Evolutionary conservation across 2,329 filamentous ascomycete genomes (phyloP).

Genomic region (Sclerotinia trifoliorum): DNA sequence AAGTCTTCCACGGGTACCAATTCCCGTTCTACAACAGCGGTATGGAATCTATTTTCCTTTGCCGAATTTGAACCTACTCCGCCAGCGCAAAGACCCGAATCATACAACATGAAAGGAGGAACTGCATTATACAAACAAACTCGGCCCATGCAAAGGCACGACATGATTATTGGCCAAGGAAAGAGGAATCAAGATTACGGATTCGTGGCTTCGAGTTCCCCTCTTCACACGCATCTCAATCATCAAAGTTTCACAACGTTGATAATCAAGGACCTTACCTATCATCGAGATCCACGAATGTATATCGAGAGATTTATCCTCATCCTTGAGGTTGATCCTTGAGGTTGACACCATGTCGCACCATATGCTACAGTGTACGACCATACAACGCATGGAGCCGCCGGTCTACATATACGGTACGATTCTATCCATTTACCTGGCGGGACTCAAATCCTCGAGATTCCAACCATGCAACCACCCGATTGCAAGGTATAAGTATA

Average conservation of each 20-base stretch:
- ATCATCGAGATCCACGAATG: constrained; percentile 22
- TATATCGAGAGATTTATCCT: not conserved
- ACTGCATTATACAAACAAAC: constrained; percentile 16
- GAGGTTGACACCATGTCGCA: constrained; percentile 12
- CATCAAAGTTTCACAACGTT: constrained; percentile 4
- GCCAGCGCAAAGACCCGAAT: constrained; percentile 16
- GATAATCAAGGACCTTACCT: constrained; percentile 5
- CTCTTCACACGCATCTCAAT: constrained; percentile 3
- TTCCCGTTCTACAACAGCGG: constrained; percentile 14
- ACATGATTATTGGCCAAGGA: constrained; percentile 13
- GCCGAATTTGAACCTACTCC: constrained; percentile 10
- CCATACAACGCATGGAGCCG: constrained; percentile 19
- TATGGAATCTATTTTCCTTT: constrained; percentile 15
- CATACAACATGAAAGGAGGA: constrained; percentile 20
- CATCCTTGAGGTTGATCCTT: constrained; percentile 8
- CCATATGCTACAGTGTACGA: constrained; percentile 9
- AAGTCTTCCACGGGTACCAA: constrained; percentile 11
- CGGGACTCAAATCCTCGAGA: constrained; percentile 10
- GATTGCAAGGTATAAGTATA: constrained; percentile 13
- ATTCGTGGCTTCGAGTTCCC: not conserved
- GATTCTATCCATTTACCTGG: constrained; percentile 17
- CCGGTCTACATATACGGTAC: constrained; percentile 20
- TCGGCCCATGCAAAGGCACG: constrained; percentile 7
- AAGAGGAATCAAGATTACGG: not conserved
- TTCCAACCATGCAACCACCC: constrained; percentile 15